phyloP scores from a whole-genome alignment of 2,329 filamentous ascomycete species.

The Chaetomiaceae sp. region DNA sequence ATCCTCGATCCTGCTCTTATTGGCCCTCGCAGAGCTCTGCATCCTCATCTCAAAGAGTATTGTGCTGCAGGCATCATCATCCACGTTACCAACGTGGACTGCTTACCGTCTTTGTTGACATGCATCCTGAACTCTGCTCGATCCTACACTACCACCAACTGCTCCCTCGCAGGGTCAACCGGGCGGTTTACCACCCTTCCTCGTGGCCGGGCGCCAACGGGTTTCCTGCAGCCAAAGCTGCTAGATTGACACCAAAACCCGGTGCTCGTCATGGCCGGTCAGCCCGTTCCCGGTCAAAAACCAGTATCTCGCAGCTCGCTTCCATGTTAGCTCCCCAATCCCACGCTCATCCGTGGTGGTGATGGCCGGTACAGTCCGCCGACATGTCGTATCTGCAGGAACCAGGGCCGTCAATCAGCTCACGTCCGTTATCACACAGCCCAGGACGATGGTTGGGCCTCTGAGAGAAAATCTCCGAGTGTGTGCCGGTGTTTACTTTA shows the following conservation, averaged over 20 bases:
- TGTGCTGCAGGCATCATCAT: not conserved
- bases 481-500: not conserved
- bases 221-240: not conserved
- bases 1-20: not conserved
- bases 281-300: not conserved
- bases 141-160: not conserved
- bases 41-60: not conserved
- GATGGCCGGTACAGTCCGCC: not conserved
- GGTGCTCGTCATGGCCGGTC: constrained; percentile 1
- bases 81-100: not conserved
- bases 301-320: not conserved
- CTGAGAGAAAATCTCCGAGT: not conserved
- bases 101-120: not conserved
- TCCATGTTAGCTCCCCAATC: too few species aligned
- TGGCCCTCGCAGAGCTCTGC: not conserved
- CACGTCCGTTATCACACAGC: not conserved
- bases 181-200: constrained; percentile 3
- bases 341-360: too few species aligned
- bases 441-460: too few species aligned
- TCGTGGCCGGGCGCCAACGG: not conserved
- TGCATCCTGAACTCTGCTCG: not conserved
- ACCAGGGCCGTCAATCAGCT: not conserved
- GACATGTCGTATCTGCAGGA: not conserved
- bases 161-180: not conserved
- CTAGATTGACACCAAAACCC: not conserved